Evolutionary conservation across 768 basidiomycete species (phyloP), one percentile per base, ranked within the genome.

Genomic region (Calvatia gigantea): DNA sequence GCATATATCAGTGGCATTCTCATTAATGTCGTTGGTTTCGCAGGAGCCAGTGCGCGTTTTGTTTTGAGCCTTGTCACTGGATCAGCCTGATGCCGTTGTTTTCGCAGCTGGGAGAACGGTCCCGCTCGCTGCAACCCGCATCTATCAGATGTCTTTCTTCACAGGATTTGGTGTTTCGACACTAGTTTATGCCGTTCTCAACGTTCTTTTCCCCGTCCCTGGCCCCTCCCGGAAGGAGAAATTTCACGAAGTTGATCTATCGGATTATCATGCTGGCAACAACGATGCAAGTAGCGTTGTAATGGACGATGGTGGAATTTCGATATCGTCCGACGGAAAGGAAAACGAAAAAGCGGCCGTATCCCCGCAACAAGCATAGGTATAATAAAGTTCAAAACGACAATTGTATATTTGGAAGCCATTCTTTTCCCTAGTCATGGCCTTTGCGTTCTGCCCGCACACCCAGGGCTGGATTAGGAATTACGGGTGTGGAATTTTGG

Each of bases 1-100:
- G 83, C 84, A 1, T 89, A 89, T 65, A 74, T 87, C 52, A 64
- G 83, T 32, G 89, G 91, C 15, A 89, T 94, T 59, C 74, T 88
- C 7, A 86, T 92, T 68, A 93, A 93, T 66, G 83, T 89, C 12
- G 84, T 89, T 35, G 91, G 89, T 6, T 93, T 93, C 59, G 85
- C 84, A 9, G 87, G 88, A 50, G 86, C 87, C 15, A 85, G 85
- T 80, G 63, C 58, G 81, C 75, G 28, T 54, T 31, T 55, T 6
- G 21, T 7, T 41, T 45, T 29, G 48, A 28, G 28, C 25, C 50
- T 35, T 44, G 50, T 43, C 31, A 58, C 32, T 32, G 14, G 43
- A 21, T 41, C 50, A 7, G 14, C 39, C 44, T 32, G 55, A 41
- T 33, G 19, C 39, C 17, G 15, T 54, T 7, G 21, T 17, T 48